Base-by-base conservation (phyloP, 495 filamentous ascomycete species). In the Sordaria brevicollis region DNA sequence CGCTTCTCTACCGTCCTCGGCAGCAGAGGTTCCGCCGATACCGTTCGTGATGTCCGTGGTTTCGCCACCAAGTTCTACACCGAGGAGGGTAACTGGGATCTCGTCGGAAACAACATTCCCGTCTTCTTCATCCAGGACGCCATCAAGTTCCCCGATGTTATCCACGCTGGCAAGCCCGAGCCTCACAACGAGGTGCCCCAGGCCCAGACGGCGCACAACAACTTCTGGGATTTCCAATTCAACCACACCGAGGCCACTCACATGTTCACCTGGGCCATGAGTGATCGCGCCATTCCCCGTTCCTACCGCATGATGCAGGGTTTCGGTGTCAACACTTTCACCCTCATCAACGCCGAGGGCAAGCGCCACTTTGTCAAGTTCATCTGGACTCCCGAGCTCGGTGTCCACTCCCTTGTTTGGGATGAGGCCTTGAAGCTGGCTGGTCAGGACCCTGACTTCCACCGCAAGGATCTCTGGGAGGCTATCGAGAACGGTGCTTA, bases 301-400 rank as follows among this genome's bases (percentile, higher is more conserved):
- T 93, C 90, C 3, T 92, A 83, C 74, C 89, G 91, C 11, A 95
- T 94, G 91, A 94, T 96, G 91, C 90, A 96, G 75, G 93, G 93
- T 0, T 96, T 95, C 71, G 92, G 93, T 54, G 93, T 96, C 69
- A 93, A 96, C 76, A 95, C 93, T 0, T 96, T 85, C 76, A 90
- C 86, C 2, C 82, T 96, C 2, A 81, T 87, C 67, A 94, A 95
- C 71, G 86, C 83, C 62, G 82, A 91, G 67, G 90, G 90, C 25
- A 87, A 92, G 75, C 86, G 89, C 13, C 81, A 86, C 67, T 93
- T 94, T 74, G 91, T 95, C 77, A 97, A 97, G 78, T 95, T 94
- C 79, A 85, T 88, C 75, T 95, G 85, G 72, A 92, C 85, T 0
- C 92, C 93, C 0, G 88, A 90, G 43, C 83, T 94, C 13, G 93